A percentile compares a stretch with the other conserved stretches of the same genome.
phyloP scores from a whole-genome alignment of 2,329 filamentous ascomycete species.

The Gnomoniopsis smithogilvyi region DNA sequence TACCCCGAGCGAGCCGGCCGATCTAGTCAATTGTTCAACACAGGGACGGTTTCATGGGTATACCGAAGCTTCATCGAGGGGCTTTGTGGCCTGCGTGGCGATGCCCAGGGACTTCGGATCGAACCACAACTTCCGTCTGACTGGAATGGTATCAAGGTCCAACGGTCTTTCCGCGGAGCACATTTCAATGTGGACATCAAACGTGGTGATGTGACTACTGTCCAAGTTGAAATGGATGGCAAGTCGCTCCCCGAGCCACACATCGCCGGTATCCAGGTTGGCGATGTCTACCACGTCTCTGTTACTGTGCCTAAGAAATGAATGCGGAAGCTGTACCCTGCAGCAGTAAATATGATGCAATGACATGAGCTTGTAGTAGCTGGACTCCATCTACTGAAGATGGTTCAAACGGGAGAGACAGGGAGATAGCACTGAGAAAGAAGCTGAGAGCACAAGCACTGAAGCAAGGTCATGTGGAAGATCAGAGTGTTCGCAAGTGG shows the following conservation, averaged over 20 bases:
- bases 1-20: slow-evolving; percentile 51
- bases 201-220: slow-evolving; percentile 35
- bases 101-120: slow-evolving; percentile 42
- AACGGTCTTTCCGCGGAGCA: slow-evolving; percentile 47
- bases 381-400: not conserved
- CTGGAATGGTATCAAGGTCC: slow-evolving; percentile 47
- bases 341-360: not conserved
- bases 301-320: slow-evolving; percentile 3
- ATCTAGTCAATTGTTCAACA: slow-evolving; percentile 57
- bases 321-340: not conserved
- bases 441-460: too few species aligned
- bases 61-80: slow-evolving; percentile 55
- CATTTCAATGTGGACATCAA: slow-evolving; percentile 44
- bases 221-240: slow-evolving; percentile 37
- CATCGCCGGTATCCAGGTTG: slow-evolving; percentile 39
- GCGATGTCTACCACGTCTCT: slow-evolving; percentile 23
- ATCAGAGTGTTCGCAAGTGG: too few species aligned
- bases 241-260: slow-evolving; percentile 35
- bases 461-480: too few species aligned
- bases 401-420: too few species aligned
- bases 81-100: slow-evolving; percentile 50
- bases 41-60: slow-evolving; percentile 54
- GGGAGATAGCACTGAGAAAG: too few species aligned
- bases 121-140: slow-evolving; percentile 47
- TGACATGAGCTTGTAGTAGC: too few species aligned